Conservation (phyloP, 768 basidiomycete genomes). For the Rhizopogon roseolus region DNA sequence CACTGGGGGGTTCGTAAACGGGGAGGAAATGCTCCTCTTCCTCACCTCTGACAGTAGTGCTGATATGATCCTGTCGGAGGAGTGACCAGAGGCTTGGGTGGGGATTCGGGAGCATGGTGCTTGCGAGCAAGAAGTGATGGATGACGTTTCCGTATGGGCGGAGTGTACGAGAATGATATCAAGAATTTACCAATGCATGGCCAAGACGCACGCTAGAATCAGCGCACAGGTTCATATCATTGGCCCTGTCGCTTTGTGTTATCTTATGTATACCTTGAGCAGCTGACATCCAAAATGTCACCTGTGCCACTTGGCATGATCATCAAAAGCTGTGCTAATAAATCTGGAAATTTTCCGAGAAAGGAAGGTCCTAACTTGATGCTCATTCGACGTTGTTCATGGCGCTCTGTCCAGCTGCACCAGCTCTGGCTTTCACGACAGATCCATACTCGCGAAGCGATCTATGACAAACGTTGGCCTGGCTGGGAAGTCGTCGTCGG, state of each 20-base stretch:
- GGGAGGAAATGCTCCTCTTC: constrained; percentile 16
- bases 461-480: constrained; percentile 51
- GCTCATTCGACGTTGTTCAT: constrained; percentile 14
- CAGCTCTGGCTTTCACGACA: constrained; percentile 9
- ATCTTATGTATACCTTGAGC: neutral
- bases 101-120: neutral
- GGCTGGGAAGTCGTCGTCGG: constrained; percentile 91
- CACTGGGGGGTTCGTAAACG: constrained; percentile 12
- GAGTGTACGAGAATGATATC: neutral
- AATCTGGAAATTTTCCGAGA: neutral
- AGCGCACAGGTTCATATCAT: neutral
- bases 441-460: constrained; percentile 5
- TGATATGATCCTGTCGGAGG: constrained; percentile 12
- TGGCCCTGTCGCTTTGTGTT: neutral
- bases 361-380: constrained; percentile 16
- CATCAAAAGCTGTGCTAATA: neutral
- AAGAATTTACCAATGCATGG: too few species aligned
- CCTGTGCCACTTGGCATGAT: neutral
- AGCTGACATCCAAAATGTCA: neutral
- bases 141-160: neutral
- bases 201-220: neutral
- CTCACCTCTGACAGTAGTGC: neutral
- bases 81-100: constrained; percentile 14
- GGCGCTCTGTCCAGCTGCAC: constrained; percentile 10
- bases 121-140: neutral